phyloP scores from a whole-genome alignment of 2,329 filamentous ascomycete genomes.

The Colletotrichum navitas region DNA sequence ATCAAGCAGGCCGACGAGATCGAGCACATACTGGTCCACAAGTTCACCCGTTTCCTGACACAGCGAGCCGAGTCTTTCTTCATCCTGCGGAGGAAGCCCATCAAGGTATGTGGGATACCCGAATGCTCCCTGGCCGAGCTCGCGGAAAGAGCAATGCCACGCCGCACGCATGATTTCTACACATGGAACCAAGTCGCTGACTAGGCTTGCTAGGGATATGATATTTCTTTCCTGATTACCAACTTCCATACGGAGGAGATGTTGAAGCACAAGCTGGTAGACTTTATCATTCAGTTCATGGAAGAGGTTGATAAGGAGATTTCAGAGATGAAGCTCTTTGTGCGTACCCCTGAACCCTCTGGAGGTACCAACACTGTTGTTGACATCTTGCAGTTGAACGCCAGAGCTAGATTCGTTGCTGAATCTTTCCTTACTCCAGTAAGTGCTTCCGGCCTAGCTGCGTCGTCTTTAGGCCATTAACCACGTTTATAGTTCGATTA shows the following conservation, averaged over 20 bases:
- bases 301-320: slow-evolving; percentile 99
- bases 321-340: slow-evolving; percentile 99
- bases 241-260: slow-evolving; percentile 99
- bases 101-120: slow-evolving; percentile 74
- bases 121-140: not conserved
- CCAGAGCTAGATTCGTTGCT: slow-evolving; percentile 95
- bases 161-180: slow-evolving; percentile 1
- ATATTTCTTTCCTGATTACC: slow-evolving; percentile 98
- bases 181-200: slow-evolving; percentile 42
- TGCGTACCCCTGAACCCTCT: slow-evolving; percentile 63
- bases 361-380: not conserved
- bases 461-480: slow-evolving; percentile 12
- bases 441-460: slow-evolving; percentile 48
- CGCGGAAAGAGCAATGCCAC: slow-evolving; percentile 9
- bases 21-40: slow-evolving; percentile 97
- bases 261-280: slow-evolving; percentile 98
- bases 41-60: slow-evolving; percentile 96
- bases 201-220: slow-evolving; percentile 78
- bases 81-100: slow-evolving; percentile 92
- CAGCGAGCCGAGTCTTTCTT: slow-evolving; percentile 98
- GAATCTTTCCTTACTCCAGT: slow-evolving; percentile 98
- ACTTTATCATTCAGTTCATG: slow-evolving; percentile 99
- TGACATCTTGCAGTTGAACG: slow-evolving; percentile 78
- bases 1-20: slow-evolving; percentile 99
- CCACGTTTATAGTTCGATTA: slow-evolving; percentile 39